Percentiles rank a stretch among this genome's conserved stretches.
phyloP scores from a whole-genome alignment of 306 rosid genomes.

The Quercus parvula region DNA sequence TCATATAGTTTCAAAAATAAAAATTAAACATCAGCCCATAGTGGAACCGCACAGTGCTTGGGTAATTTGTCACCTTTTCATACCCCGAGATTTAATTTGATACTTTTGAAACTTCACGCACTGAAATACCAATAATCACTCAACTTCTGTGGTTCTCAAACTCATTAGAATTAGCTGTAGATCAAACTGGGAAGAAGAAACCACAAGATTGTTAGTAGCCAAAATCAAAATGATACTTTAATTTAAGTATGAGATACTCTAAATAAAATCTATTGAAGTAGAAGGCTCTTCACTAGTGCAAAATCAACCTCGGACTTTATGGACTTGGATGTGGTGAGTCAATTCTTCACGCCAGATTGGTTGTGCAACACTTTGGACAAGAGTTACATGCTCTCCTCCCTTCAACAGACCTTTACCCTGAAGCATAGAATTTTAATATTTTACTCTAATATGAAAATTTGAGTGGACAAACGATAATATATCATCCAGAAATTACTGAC shows the following conservation, averaged over 20 bases:
- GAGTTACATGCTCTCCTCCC: constrained; percentile 69
- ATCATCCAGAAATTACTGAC: constrained; percentile 39
- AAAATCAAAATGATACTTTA: background rate
- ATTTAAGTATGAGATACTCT: background rate
- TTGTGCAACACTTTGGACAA: constrained; percentile 96
- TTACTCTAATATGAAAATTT: constrained; percentile 7
- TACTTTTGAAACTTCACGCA: background rate
- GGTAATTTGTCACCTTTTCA: too few species aligned
- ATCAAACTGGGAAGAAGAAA: constrained; percentile 1
- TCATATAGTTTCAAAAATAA: too few species aligned
- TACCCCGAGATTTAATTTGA: too few species aligned
- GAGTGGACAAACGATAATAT: background rate
- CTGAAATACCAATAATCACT: background rate
- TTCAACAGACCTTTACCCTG: constrained; percentile 67
- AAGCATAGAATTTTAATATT: constrained; percentile 5
- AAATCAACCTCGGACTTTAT: constrained; percentile 62
- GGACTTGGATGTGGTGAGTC: constrained; percentile 92
- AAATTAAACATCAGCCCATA: too few species aligned
- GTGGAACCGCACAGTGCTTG: too few species aligned
- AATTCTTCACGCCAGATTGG: constrained; percentile 93
- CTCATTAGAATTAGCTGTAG: constrained; percentile 1
- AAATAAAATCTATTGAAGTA: background rate
- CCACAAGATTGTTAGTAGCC: background rate
- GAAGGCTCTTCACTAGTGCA: constrained; percentile 15
- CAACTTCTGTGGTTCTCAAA: constrained; percentile 15